phyloP scores from a whole-genome alignment of 2,329 filamentous ascomycete species.

The Calonectria naviculata region DNA sequence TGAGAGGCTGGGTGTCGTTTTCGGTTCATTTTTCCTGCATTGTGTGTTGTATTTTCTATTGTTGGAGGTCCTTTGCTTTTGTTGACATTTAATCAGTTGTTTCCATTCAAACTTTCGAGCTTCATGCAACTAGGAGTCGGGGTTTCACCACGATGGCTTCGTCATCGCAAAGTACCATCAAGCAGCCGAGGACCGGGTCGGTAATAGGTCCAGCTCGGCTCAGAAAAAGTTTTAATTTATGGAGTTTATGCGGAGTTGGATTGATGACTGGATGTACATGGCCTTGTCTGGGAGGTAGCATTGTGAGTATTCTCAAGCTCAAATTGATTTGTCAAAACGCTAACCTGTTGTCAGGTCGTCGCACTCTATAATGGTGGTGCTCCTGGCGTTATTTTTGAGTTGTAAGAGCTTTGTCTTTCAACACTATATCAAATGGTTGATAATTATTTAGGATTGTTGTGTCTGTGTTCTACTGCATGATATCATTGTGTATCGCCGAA shows the following conservation, averaged over 20 bases:
- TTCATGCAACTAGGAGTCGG: neutral
- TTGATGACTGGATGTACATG: neutral
- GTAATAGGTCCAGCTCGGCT: neutral
- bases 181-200: neutral
- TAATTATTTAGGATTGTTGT: slow-evolving; percentile 57
- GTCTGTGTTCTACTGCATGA: slow-evolving; percentile 64
- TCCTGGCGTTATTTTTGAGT: slow-evolving; percentile 51
- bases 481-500: slow-evolving; percentile 69
- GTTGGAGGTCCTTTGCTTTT: too few relatives aligned
- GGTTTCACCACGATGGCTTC: neutral
- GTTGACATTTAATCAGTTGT: neutral
- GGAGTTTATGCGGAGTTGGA: neutral
- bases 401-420: slow-evolving; percentile 55
- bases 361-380: slow-evolving; percentile 64
- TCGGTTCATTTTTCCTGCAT: neutral
- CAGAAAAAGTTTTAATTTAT: neutral
- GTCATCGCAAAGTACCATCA: neutral
- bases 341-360: neutral
- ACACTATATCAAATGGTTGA: slow-evolving; percentile 38
- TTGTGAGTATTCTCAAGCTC: neutral
- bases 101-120: neutral
- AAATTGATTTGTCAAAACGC: too few relatives aligned
- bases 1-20: neutral
- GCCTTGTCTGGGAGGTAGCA: neutral
- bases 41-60: neutral